Percentiles rank a stretch among this genome's conserved stretches.
These are phyloP conservation scores for Amanita exitialis DNA, from an alignment of 768 basidiomycete species.

Conservation along the genomic window DNA sequence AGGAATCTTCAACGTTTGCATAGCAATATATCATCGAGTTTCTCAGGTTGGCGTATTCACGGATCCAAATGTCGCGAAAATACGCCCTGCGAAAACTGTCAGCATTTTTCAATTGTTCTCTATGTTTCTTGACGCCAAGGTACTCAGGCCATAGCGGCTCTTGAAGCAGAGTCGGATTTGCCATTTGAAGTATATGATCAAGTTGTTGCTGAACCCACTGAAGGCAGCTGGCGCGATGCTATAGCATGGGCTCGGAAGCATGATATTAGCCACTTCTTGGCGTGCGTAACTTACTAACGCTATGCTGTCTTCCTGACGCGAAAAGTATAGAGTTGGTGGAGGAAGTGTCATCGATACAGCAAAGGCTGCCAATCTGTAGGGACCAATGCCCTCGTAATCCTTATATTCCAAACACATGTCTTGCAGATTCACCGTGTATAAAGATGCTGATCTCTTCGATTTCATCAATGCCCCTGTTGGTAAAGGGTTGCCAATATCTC, in stretches of 20 bases:
- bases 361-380: conserved; percentile 86
- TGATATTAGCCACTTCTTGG: conserved; percentile 89
- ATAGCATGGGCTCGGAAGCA: conserved; percentile 81
- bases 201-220: conserved; percentile 86
- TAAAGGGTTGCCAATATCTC: conserved; percentile 75
- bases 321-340: conserved; percentile 67
- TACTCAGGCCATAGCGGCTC: conserved; percentile 58
- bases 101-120: not conserved
- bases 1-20: not conserved
- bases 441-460: conserved; percentile 87
- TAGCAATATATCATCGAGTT: not conserved
- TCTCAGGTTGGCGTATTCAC: conserved; percentile 87
- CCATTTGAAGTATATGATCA: conserved; percentile 75
- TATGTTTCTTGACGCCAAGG: not conserved
- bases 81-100: conserved; percentile 77
- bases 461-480: conserved; percentile 97
- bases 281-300: conserved; percentile 31
- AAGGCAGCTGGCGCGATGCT: conserved; percentile 80
- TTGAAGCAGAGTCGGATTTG: conserved; percentile 70
- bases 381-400: not conserved
- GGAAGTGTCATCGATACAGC: conserved; percentile 94
- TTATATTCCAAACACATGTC: conserved; percentile 1
- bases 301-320: not conserved
- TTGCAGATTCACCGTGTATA: conserved; percentile 77
- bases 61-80: conserved; percentile 73